Percentiles rank a stretch among this genome's conserved stretches.
Evolutionary conservation across 768 basidiomycete genomes (phyloP).

Genomic region (Suillus brevipes): DNA sequence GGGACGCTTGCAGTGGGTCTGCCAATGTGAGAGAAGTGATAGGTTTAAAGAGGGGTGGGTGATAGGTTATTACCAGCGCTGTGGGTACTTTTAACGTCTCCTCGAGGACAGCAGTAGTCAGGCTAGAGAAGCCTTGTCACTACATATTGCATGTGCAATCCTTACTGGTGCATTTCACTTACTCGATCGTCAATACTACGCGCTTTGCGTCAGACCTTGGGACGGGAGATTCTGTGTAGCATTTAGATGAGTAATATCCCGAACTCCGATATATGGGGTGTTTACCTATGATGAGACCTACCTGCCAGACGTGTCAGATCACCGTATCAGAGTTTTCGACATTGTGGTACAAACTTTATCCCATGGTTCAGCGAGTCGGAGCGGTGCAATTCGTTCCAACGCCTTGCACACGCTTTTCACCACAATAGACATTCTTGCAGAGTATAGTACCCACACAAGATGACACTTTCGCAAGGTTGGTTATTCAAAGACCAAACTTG

Average conservation of each 20-base stretch:
- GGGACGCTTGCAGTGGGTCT: slow-evolving; percentile 75
- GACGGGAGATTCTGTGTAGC: slow-evolving; percentile 51
- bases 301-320: slow-evolving; percentile 39
- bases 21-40: slow-evolving; percentile 74
- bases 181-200: slow-evolving; percentile 76
- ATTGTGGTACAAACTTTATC: slow-evolving; percentile 72
- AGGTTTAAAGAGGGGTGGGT: slow-evolving; percentile 80
- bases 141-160: slow-evolving; percentile 12
- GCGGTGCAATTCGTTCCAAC: slow-evolving; percentile 85
- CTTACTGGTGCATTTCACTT: slow-evolving; percentile 17
- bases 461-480: background rate
- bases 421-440: slow-evolving; percentile 13
- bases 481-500: background rate
- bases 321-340: slow-evolving; percentile 7
- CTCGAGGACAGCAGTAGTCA: slow-evolving; percentile 68
- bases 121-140: slow-evolving; percentile 40
- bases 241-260: slow-evolving; percentile 1
- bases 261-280: slow-evolving; percentile 12
- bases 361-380: slow-evolving; percentile 86
- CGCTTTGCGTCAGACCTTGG: slow-evolving; percentile 45
- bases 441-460: background rate
- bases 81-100: slow-evolving; percentile 65
- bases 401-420: slow-evolving; percentile 56
- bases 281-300: slow-evolving; percentile 72
- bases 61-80: slow-evolving; percentile 77